phyloP scores from a whole-genome alignment of 23 red algal species.

The Gracilaria gracilis region DNA sequence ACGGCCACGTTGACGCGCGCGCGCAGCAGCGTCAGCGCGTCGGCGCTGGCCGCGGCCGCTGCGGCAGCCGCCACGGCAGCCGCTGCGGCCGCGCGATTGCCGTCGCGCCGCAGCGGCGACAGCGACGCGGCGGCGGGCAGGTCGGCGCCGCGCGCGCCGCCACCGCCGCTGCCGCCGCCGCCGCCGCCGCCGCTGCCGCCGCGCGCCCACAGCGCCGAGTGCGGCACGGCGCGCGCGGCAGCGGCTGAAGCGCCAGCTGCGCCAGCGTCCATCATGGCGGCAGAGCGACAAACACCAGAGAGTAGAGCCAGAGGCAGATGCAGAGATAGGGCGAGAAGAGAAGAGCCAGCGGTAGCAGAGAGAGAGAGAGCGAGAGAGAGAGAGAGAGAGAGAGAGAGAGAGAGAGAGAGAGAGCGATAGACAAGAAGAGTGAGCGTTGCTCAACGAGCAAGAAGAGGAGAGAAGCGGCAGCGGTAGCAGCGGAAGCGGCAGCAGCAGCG shows the following conservation, averaged over 20 bases:
- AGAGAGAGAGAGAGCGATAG: too few relatives aligned
- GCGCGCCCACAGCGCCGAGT: background rate
- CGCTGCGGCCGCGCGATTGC: background rate
- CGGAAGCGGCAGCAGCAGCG: background rate
- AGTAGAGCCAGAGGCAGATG: too few relatives aligned
- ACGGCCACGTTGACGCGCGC: constrained; percentile 14
- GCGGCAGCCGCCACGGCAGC: constrained; percentile 1
- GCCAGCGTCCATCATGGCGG: background rate
- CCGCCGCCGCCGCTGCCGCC: too few relatives aligned
- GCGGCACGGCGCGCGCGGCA: background rate
- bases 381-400: too few relatives aligned
- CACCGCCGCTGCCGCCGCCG: too few relatives aligned
- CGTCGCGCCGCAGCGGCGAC: constrained; percentile 16
- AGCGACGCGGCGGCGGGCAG: background rate
- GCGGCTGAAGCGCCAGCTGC: background rate
- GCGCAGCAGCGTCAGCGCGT: constrained; percentile 24
- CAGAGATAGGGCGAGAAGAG: too few relatives aligned
- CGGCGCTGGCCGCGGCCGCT: constrained; percentile 1
- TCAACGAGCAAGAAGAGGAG: too few relatives aligned
- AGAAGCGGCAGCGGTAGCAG: constrained; percentile 2
- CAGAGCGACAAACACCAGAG: too few relatives aligned
- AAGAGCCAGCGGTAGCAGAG: background rate
- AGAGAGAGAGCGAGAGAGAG: too few relatives aligned
- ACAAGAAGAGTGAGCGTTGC: too few relatives aligned
- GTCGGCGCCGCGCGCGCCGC: constrained; percentile 6